phyloP scores from a whole-genome alignment of 2,329 filamentous ascomycete genomes.

The Alternaria sp. region DNA sequence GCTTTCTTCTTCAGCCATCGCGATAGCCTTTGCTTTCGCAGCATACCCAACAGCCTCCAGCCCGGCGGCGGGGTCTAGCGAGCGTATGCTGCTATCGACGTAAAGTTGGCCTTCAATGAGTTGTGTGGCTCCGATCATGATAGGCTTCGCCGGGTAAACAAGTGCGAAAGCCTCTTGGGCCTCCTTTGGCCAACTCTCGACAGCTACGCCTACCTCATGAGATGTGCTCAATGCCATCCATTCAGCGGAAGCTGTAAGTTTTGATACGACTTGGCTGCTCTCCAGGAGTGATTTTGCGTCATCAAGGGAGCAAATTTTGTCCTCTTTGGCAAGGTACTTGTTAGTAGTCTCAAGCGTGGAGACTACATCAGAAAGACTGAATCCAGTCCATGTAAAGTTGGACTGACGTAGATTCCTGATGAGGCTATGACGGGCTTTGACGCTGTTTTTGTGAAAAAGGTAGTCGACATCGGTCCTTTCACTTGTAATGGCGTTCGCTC shows the following conservation, averaged over 20 bases:
- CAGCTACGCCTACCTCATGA: slow-evolving; percentile 80
- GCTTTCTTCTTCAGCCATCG: slow-evolving; percentile 33
- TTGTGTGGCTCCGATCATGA: slow-evolving; percentile 67
- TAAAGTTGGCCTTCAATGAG: slow-evolving; percentile 64
- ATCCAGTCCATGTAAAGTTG: slow-evolving; percentile 87
- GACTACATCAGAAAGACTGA: slow-evolving; percentile 68
- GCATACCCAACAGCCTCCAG: slow-evolving; percentile 39
- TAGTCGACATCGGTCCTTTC: slow-evolving; percentile 86
- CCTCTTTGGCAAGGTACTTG: slow-evolving; percentile 71
- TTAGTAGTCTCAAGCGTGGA: slow-evolving; percentile 71
- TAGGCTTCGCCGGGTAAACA: slow-evolving; percentile 53
- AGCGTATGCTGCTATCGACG: slow-evolving; percentile 53
- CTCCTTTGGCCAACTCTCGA: slow-evolving; percentile 71
- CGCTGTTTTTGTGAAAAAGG: slow-evolving; percentile 81
- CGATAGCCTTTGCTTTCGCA: slow-evolving; percentile 36
- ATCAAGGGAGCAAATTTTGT: slow-evolving; percentile 64
- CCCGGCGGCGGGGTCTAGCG: slow-evolving; percentile 34
- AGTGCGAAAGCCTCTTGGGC: slow-evolving; percentile 74
- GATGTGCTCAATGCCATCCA: slow-evolving; percentile 73
- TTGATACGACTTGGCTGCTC: slow-evolving; percentile 71
- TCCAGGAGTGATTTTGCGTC: slow-evolving; percentile 69
- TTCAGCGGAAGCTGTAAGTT: slow-evolving; percentile 66
- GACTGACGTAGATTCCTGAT: slow-evolving; percentile 83
- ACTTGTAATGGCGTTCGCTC: slow-evolving; percentile 87
- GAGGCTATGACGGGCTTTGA: slow-evolving; percentile 70